Conservation (phyloP, 2,329 filamentous ascomycete species). For the Fusarium temperatum region DNA sequence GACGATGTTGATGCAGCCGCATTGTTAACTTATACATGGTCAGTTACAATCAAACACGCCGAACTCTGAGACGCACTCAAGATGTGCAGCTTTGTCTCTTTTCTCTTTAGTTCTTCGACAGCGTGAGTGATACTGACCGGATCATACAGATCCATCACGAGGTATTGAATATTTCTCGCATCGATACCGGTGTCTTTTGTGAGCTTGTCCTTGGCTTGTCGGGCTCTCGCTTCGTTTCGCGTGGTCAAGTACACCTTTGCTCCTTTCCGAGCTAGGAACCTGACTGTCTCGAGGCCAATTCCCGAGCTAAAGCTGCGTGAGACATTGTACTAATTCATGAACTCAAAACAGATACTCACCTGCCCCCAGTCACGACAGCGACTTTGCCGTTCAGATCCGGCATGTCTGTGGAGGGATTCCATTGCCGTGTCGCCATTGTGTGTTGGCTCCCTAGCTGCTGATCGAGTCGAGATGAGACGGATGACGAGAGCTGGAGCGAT, state of each 20-base stretch:
- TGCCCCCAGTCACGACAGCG: neutral
- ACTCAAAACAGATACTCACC: neutral
- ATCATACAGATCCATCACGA: neutral
- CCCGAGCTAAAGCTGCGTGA: neutral
- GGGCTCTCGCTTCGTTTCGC: neutral
- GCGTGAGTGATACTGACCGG: neutral
- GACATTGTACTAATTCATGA: accelerated
- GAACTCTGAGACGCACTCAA: accelerated
- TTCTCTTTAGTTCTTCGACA: accelerated
- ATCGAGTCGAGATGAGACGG: neutral
- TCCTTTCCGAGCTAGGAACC: neutral
- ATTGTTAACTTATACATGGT: accelerated
- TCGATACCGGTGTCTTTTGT: accelerated
- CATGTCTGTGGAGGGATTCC: neutral
- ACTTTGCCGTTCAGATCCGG: neutral
- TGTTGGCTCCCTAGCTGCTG: accelerated
- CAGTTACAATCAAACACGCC: accelerated
- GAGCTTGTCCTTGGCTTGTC: neutral
- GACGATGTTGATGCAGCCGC: accelerated
- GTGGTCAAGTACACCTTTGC: neutral
- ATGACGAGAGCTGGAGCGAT: accelerated
- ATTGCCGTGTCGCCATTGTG: accelerated
- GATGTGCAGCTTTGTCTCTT: neutral
- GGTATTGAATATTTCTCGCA: accelerated
- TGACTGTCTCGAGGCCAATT: neutral